Evolutionary conservation across 108 stramenopile species (phyloP).

Genomic region (Bacterosira constricta): DNA sequence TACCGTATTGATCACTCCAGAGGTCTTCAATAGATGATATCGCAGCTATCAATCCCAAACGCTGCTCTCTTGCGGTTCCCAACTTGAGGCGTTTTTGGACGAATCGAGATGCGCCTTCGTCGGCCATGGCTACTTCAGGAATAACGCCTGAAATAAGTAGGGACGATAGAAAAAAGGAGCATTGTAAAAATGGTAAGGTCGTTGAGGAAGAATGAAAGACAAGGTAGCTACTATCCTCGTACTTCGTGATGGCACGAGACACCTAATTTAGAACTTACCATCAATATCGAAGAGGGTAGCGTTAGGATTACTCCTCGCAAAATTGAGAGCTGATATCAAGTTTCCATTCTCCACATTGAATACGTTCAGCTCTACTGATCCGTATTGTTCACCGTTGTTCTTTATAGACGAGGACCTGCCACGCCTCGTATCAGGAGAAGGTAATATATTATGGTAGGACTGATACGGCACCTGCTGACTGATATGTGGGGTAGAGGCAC

Average conservation of each 20-base stretch:
- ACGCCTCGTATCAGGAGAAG: neutral
- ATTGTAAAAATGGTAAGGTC: neutral
- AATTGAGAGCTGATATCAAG: conserved; percentile 3
- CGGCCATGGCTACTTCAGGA: conserved; percentile 16
- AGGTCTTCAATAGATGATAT: conserved; percentile 59
- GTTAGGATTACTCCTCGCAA: conserved; percentile 13
- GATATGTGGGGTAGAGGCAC: neutral
- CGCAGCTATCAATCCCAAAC: conserved; percentile 79
- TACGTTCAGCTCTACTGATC: neutral
- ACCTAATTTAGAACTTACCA: conserved; percentile 14
- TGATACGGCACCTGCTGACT: too few species aligned
- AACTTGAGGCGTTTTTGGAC: conserved; percentile 91
- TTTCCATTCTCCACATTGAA: neutral
- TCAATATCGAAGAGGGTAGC: conserved; percentile 31
- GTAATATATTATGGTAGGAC: neutral
- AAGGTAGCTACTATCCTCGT: neutral
- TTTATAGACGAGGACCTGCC: neutral
- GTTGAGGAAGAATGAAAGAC: neutral
- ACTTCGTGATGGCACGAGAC: neutral
- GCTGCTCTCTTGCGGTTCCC: conserved; percentile 68
- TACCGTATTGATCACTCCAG: conserved; percentile 86
- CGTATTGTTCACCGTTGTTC: neutral
- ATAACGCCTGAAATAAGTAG: conserved; percentile 33
- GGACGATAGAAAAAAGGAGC: too few species aligned
- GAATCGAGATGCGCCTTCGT: conserved; percentile 77